These are phyloP conservation scores for Candida insectorum DNA, from an alignment of 805 yeast species.

Conservation along the genomic window DNA sequence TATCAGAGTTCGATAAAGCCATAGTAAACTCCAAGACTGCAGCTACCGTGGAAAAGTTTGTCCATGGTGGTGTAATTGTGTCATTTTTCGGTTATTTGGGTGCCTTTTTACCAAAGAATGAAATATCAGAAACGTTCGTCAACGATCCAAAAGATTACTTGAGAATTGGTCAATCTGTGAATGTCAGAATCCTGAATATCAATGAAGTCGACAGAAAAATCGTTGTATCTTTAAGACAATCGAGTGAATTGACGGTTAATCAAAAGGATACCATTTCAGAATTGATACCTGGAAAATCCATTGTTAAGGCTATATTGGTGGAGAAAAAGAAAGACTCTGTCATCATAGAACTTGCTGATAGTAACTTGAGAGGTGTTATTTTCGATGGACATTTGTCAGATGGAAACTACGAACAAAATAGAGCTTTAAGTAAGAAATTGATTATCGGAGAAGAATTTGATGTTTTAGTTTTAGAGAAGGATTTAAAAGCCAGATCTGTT, in stretches of 20 bases:
- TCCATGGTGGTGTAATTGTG: constrained; percentile 75
- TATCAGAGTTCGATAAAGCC: constrained; percentile 37
- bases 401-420: constrained; percentile 67
- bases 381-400: constrained; percentile 75
- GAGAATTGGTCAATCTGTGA: constrained; percentile 78
- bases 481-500: constrained; percentile 55
- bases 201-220: constrained; percentile 53
- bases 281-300: constrained; percentile 57
- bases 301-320: constrained; percentile 57
- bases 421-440: constrained; percentile 60
- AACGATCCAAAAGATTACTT: constrained; percentile 73
- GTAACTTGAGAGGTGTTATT: constrained; percentile 63
- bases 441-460: constrained; percentile 61
- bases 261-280: constrained; percentile 45
- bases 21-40: constrained; percentile 50
- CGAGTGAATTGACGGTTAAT: constrained; percentile 47
- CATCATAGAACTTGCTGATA: constrained; percentile 56
- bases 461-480: constrained; percentile 66
- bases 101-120: constrained; percentile 83
- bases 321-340: constrained; percentile 76
- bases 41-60: constrained; percentile 72
- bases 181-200: constrained; percentile 59
- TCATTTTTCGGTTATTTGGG: constrained; percentile 75
- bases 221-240: constrained; percentile 70
- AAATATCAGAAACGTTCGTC: constrained; percentile 87